Evolutionary conservation across 1,284 basidiomycete species (phyloP), one percentile per base, ranked within the genome.

Genomic region (Rhodotorula sp.): DNA sequence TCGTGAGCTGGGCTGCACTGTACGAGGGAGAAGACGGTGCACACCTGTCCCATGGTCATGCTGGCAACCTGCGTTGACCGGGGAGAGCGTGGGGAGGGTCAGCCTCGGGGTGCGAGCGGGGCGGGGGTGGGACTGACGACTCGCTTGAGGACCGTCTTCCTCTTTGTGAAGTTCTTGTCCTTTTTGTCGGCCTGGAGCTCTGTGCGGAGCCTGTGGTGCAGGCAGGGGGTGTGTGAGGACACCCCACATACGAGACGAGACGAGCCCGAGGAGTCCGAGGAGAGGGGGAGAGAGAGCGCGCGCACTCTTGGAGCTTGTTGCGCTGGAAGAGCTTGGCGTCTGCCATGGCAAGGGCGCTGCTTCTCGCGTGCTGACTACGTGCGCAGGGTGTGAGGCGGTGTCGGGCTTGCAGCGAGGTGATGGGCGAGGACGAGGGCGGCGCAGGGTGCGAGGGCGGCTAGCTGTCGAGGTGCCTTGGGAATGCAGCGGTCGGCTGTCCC

Each of bases 1-100:
- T 7, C 5, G 25, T 29, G 25, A 37, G 37, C 41, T 27, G 19
- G 46, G 25, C 27, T 15, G 39, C 32, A 12, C 57, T 69, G 63
- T 25, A 29, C 27, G 48, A 10, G 27, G n/a, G 5, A n/a, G 32
- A 5, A 2, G 0, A 29, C 2, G 89, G 82, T 82, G 91, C 92
- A 92, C 81, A 95, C 93, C 80, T 94, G 94, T 69, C 94, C 94
- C 89, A 95, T 95, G 3, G 94, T 97, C 81, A 95, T 95, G 82
- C 93, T 94, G 61, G 93, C 91, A 32, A 96, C 64, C 70, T 72
- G 55, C n/a, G 51, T 12, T n/a, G 53, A 19, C 8, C 21, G 36
- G 3, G 17, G 5, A 44, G 41, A 25, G 53, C 15, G 1, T 25
- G 37, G 27, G 19, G 41, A 27, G 37, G 55, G 54, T n/a, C 29